phyloP scores from a whole-genome alignment of 768 basidiomycete species.

The Boletus coccyginus region DNA sequence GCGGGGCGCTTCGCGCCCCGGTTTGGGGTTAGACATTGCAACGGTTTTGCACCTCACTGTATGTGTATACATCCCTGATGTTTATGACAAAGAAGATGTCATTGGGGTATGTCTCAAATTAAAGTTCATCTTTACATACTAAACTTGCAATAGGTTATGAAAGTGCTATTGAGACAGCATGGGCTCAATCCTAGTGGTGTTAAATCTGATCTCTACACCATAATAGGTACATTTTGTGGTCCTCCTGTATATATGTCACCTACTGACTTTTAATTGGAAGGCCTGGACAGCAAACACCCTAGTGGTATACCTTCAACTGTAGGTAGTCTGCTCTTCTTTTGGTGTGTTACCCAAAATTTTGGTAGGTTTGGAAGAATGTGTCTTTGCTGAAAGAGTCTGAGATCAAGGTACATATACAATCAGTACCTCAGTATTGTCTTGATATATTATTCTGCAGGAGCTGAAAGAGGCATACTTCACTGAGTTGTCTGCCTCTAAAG shows the following conservation, averaged over 20 bases:
- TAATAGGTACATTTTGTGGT: conserved; percentile 43
- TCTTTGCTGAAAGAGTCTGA: conserved; percentile 57
- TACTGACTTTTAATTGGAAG: conserved; percentile 32
- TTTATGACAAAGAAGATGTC: conserved; percentile 61
- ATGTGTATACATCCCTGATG: conserved; percentile 69
- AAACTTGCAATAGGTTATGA: conserved; percentile 51
- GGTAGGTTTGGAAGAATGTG: conserved; percentile 66
- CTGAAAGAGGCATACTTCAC: conserved; percentile 62
- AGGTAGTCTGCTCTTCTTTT: conserved; percentile 11
- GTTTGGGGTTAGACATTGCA: too few relatives aligned
- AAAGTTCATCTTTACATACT: neutral
- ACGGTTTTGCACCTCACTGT: too few relatives aligned
- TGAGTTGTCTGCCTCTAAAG: conserved; percentile 38
- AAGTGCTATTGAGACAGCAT: conserved; percentile 60
- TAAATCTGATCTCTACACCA: conserved; percentile 69
- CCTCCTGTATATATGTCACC: neutral
- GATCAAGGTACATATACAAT: conserved; percentile 49
- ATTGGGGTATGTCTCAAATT: conserved; percentile 41
- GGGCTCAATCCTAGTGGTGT: conserved; percentile 65
- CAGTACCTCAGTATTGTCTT: neutral
- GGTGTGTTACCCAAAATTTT: neutral
- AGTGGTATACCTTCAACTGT: conserved; percentile 74
- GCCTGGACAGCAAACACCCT: conserved; percentile 73
- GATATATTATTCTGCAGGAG: conserved; percentile 38
- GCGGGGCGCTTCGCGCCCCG: too few relatives aligned